Conservation (phyloP, 1,284 basidiomycete species). For the Wolfiporia cocos region DNA sequence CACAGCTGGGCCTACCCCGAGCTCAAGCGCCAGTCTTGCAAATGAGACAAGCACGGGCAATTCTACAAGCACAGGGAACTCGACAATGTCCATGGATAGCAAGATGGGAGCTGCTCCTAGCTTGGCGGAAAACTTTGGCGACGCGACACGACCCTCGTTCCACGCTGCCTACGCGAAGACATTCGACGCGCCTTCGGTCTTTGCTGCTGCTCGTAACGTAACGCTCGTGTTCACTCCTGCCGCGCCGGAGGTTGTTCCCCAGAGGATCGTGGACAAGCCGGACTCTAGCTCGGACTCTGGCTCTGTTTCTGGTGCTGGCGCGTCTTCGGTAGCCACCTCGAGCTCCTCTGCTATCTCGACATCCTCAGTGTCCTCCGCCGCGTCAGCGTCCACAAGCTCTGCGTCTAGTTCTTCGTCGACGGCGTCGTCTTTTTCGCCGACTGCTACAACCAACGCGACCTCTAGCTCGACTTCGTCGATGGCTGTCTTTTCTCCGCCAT, state of each 20-base stretch:
- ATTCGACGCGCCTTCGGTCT: conserved; percentile 7
- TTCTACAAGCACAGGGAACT: conserved; percentile 2
- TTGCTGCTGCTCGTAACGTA: conserved; percentile 31
- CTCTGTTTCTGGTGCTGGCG: conserved; percentile 4
- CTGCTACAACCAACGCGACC: neutral
- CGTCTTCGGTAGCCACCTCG: conserved; percentile 14
- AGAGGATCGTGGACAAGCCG: conserved; percentile 2
- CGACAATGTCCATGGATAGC: conserved; percentile 12
- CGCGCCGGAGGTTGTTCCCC: conserved; percentile 24
- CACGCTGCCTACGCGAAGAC: conserved; percentile 11
- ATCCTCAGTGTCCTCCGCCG: neutral
- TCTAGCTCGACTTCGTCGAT: neutral
- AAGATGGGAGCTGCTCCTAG: conserved; percentile 17
- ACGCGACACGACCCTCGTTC: conserved; percentile 15
- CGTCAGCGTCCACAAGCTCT: conserved; percentile 3
- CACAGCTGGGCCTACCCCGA: conserved; percentile 1
- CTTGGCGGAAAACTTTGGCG: conserved; percentile 16
- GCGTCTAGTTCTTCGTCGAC: neutral
- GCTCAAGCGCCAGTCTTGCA: conserved; percentile 2
- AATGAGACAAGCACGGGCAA: neutral
- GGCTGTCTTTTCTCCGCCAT: neutral
- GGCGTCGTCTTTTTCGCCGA: too few species aligned
- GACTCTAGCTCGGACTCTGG: neutral
- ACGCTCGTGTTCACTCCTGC: conserved; percentile 40
- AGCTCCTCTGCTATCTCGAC: conserved; percentile 6